phyloP scores from a whole-genome alignment of 2,329 filamentous ascomycete species.

The Bimuria novae-zelandiae region DNA sequence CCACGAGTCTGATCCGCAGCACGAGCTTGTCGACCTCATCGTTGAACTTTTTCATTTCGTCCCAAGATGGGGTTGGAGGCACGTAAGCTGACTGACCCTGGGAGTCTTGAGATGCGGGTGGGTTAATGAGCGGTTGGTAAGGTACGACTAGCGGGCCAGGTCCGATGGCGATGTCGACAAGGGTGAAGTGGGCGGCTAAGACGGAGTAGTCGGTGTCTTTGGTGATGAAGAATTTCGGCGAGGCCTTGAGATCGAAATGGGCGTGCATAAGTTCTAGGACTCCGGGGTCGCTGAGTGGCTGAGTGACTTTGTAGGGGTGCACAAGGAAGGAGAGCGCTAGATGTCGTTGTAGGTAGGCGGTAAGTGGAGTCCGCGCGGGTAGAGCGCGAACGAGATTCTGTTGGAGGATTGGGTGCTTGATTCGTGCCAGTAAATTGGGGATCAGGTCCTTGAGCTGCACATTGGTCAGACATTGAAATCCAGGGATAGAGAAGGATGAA shows the following conservation, averaged over 20 bases:
- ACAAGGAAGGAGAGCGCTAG: constrained; percentile 70
- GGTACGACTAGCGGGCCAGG: constrained; percentile 55
- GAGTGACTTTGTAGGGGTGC: constrained; percentile 27
- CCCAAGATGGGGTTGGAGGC: constrained; percentile 17
- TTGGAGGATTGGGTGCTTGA: constrained; percentile 59
- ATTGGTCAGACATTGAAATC: constrained; percentile 30
- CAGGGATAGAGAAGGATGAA: not conserved
- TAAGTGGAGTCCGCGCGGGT: constrained; percentile 55
- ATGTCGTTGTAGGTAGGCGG: constrained; percentile 67
- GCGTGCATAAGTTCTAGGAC: constrained; percentile 27
- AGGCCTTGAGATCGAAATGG: constrained; percentile 36
- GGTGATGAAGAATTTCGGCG: constrained; percentile 58
- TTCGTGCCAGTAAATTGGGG: constrained; percentile 31
- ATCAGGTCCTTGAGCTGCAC: constrained; percentile 33
- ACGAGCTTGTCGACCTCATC: constrained; percentile 70
- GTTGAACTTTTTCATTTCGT: constrained; percentile 65
- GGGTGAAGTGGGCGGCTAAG: constrained; percentile 66
- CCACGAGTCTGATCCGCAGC: constrained; percentile 51
- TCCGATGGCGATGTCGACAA: constrained; percentile 78
- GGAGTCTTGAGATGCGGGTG: constrained; percentile 25
- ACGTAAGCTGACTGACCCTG: constrained; percentile 16
- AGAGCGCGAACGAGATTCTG: constrained; percentile 64
- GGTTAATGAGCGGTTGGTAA: constrained; percentile 35
- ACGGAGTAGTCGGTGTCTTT: constrained; percentile 68
- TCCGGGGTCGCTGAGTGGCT: constrained; percentile 29